phyloP scores from a whole-genome alignment of 148 eudicot species.

The Heliamphora exappendiculata region DNA sequence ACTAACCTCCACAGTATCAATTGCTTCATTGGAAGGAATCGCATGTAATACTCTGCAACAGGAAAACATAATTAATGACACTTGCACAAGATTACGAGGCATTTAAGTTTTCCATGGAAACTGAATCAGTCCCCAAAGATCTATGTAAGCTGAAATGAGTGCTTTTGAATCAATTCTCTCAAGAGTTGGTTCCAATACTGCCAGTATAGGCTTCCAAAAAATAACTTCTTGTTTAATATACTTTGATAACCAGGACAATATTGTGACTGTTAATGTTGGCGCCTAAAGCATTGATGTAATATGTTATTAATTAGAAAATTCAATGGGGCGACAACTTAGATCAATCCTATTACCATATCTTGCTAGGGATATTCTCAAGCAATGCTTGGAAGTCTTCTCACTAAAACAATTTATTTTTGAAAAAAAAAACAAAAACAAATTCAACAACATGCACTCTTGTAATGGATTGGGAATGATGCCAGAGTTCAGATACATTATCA shows the following conservation, averaged over 20 bases:
- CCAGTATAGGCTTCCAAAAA: not conserved
- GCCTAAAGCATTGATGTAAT: not conserved
- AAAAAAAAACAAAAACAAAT: too few species aligned
- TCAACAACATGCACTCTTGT: not conserved
- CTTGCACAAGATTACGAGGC: not conserved
- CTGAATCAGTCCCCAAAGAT: not conserved
- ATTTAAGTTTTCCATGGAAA: not conserved
- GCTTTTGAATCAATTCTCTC: not conserved
- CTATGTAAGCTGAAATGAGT: not conserved
- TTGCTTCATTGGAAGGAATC: slow-evolving; percentile 91
- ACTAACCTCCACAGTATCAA: slow-evolving; percentile 95
- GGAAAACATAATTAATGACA: not conserved
- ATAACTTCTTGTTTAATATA: not conserved
- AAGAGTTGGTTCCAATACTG: not conserved
- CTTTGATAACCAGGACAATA: not conserved
- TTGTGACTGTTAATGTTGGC: not conserved
- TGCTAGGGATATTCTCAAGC: not conserved
- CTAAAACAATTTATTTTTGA: not conserved
- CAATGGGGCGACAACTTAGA: not conserved
- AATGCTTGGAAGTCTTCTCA: not conserved
- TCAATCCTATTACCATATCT: not conserved
- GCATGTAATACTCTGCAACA: slow-evolving; percentile 83
- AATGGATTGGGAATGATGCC: not conserved
- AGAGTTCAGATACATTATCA: not conserved
- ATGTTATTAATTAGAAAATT: not conserved